Evolutionary conservation across 164 flowering plant species (phyloP).

Genomic region (Dillenia suffruticosa): DNA sequence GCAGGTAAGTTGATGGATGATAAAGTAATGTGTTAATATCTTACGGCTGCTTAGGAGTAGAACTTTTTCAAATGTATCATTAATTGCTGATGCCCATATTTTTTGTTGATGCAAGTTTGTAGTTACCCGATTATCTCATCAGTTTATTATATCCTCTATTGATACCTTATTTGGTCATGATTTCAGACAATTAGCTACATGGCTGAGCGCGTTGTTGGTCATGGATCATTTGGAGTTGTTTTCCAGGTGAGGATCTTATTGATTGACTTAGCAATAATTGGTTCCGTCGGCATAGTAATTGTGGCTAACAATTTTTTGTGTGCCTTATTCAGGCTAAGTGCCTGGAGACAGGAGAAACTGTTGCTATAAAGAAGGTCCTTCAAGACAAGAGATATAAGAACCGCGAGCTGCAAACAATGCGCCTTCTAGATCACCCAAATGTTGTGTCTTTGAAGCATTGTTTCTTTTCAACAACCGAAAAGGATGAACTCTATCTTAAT

Average conservation of each 20-base stretch:
- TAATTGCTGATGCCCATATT: too few relatives aligned
- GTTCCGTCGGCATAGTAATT: neutral
- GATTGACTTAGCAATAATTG: neutral
- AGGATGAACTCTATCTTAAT: conserved; percentile 62
- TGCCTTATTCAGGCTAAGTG: conserved; percentile 58
- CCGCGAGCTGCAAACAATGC: conserved; percentile 62
- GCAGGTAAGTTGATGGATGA: conserved; percentile 27
- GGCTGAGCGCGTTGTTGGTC: conserved; percentile 71
- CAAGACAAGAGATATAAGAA: conserved; percentile 71
- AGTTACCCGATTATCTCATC: too few relatives aligned
- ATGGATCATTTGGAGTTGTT: conserved; percentile 81
- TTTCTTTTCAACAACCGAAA: conserved; percentile 66
- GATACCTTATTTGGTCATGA: neutral
- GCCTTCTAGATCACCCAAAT: conserved; percentile 60
- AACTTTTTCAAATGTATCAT: too few relatives aligned
- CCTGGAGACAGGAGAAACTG: conserved; percentile 68
- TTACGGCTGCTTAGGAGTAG: too few relatives aligned
- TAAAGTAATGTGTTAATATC: too few relatives aligned
- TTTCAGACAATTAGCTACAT: conserved; percentile 63
- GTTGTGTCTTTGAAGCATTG: conserved; percentile 55
- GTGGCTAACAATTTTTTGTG: neutral
- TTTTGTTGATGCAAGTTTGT: too few relatives aligned
- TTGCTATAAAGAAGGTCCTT: conserved; percentile 66
- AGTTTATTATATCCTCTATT: too few relatives aligned
- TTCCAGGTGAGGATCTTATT: conserved; percentile 45